phyloP scores from a whole-genome alignment of 2,329 filamentous ascomycete species.

The Aspergillus pseudoglaucus region DNA sequence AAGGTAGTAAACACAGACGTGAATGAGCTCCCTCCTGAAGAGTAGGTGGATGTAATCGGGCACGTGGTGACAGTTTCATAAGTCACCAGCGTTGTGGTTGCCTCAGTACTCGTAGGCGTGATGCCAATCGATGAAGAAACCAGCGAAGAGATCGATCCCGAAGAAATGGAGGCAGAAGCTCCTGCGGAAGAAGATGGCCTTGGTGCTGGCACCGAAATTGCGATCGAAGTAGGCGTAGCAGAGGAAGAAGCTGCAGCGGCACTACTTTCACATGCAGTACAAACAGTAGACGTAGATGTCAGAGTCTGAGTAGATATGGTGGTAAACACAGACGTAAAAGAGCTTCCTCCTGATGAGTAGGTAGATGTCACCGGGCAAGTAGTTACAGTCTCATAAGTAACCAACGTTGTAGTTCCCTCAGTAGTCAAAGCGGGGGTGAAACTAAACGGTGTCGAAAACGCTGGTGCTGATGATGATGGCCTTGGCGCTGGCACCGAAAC shows the following conservation, averaged over 20 bases:
- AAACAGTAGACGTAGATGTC: slow-evolving; percentile 15
- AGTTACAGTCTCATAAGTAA: slow-evolving; percentile 24
- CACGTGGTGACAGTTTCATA: background rate
- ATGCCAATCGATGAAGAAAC: too few relatives aligned
- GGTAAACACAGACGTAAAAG: slow-evolving; percentile 49
- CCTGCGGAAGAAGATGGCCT: too few relatives aligned
- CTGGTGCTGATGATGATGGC: too few relatives aligned
- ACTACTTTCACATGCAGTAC: slow-evolving; percentile 5
- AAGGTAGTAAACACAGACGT: too few relatives aligned
- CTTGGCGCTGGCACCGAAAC: background rate
- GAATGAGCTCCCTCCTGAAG: background rate
- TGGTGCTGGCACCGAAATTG: too few relatives aligned
- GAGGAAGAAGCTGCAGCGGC: too few relatives aligned
- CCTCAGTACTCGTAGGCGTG: too few relatives aligned
- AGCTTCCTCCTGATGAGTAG: slow-evolving; percentile 41
- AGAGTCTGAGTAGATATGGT: slow-evolving; percentile 48
- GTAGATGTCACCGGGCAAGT: slow-evolving; percentile 28
- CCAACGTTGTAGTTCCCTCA: slow-evolving; percentile 8
- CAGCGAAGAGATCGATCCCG: too few relatives aligned
- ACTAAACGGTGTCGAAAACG: background rate
- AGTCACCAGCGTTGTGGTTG: too few relatives aligned
- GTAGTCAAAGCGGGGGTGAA: background rate
- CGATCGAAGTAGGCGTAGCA: too few relatives aligned
- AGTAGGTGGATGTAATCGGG: background rate
- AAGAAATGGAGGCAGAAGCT: too few relatives aligned